phyloP scores from a whole-genome alignment of 495 filamentous ascomycete species.

The Aspergillus sclerotioniger region DNA sequence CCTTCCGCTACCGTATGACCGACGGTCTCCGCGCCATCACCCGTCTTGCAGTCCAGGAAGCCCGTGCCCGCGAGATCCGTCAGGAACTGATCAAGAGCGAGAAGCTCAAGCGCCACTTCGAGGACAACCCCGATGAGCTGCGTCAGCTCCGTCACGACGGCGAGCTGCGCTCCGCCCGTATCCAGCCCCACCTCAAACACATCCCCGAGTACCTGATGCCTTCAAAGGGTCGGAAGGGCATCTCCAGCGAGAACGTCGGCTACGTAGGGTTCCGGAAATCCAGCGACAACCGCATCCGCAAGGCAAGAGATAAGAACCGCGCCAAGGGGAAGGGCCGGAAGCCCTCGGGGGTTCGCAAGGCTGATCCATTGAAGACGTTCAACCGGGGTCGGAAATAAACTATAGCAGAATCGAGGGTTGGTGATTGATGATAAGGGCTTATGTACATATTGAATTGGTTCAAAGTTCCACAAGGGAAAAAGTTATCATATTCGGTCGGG shows the following conservation, averaged over 20 bases:
- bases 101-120: constrained; percentile 91
- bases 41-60: constrained; percentile 80
- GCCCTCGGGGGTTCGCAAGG: constrained; percentile 50
- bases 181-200: constrained; percentile 89
- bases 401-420: neutral
- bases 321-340: constrained; percentile 53
- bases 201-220: constrained; percentile 94
- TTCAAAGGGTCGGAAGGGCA: constrained; percentile 65
- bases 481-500: neutral
- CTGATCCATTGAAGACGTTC: constrained; percentile 88
- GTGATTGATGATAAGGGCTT: neutral
- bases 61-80: constrained; percentile 78
- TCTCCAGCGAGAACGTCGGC: constrained; percentile 59
- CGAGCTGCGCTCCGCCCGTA: constrained; percentile 72
- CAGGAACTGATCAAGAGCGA: constrained; percentile 89
- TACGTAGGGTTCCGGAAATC: constrained; percentile 76
- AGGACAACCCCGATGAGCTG: constrained; percentile 91
- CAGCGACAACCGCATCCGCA: constrained; percentile 70
- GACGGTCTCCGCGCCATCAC: constrained; percentile 85
- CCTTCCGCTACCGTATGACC: constrained; percentile 91
- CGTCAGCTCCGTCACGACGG: constrained; percentile 86
- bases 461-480: neutral
- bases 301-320: constrained; percentile 62
- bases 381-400: constrained; percentile 48
- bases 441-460: constrained; percentile 2